A percentile compares a stretch with the other conserved stretches of the same genome.
Conservation (phyloP, 257 asterid genomes). For the Avicennia marina region DNA sequence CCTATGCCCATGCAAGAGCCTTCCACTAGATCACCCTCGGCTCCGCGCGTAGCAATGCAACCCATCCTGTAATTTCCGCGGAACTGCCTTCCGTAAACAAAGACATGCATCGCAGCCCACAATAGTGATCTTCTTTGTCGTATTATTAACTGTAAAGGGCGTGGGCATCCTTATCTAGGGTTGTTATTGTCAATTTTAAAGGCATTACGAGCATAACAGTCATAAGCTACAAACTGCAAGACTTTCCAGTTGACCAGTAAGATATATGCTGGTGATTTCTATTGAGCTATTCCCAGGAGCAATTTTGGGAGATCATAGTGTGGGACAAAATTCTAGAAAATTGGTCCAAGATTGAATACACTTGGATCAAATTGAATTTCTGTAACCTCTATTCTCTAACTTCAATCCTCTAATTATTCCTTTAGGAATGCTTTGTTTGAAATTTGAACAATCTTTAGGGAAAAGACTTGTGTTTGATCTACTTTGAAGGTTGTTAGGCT, state of each 20-base stretch:
- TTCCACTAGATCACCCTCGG: not conserved
- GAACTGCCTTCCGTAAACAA: not conserved
- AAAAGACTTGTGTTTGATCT: too few species aligned
- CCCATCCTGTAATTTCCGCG: conserved; percentile 14
- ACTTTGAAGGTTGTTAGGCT: too few species aligned
- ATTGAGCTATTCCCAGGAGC: not conserved
- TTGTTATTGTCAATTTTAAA: accelerated
- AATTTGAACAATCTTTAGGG: too few species aligned
- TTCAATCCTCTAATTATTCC: too few species aligned
- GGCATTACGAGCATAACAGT: not conserved
- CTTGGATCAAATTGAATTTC: too few species aligned
- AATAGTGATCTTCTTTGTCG: conserved; percentile 19
- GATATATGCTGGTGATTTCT: conserved; percentile 16
- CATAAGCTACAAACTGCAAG: not conserved
- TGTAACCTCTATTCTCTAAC: too few species aligned
- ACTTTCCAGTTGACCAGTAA: conserved; percentile 18
- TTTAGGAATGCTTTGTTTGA: too few species aligned
- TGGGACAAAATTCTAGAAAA: too few species aligned
- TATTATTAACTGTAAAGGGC: not conserved
- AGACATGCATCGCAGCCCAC: conserved; percentile 37
- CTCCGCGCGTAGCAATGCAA: conserved; percentile 19
- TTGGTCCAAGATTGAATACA: too few species aligned
- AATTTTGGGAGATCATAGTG: not conserved
- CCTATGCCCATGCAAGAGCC: conserved; percentile 24
- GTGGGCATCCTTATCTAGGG: accelerated